These are phyloP conservation scores for Polyporus tsugae DNA, from an alignment of 1,284 basidiomycete genomes.

Conservation along the genomic window DNA sequence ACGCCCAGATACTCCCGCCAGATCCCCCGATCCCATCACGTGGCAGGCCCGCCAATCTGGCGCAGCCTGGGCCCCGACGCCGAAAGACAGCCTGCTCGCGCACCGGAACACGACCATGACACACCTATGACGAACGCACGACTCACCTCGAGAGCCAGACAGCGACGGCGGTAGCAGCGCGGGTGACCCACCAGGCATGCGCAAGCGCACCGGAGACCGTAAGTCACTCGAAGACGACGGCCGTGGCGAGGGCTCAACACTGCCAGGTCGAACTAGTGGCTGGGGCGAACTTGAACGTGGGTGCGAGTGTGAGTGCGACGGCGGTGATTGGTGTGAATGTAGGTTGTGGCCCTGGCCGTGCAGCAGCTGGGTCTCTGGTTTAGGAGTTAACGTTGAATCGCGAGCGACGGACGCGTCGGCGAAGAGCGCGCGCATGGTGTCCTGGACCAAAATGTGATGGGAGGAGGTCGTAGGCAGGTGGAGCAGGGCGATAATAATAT, in stretches of 20 bases:
- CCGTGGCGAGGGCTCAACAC: constrained; percentile 6
- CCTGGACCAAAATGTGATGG: constrained; percentile 16
- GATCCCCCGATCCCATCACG: constrained; percentile 26
- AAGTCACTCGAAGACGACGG: constrained; percentile 3
- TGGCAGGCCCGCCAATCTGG: constrained; percentile 8
- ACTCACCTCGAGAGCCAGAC: neutral
- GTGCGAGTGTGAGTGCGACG: neutral
- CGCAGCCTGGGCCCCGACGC: constrained; percentile 10
- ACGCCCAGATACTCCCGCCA: constrained; percentile 15
- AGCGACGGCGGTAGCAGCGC: neutral
- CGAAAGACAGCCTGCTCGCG: constrained; percentile 23
- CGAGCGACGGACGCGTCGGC: constrained; percentile 19
- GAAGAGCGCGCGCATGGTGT: constrained; percentile 30
- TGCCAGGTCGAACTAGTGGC: neutral
- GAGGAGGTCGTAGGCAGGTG: constrained; percentile 18
- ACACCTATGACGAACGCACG: neutral
- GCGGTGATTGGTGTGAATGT: constrained; percentile 9
- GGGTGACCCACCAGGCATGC: neutral
- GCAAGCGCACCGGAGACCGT: neutral
- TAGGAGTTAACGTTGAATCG: constrained; percentile 33
- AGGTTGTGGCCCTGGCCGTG: constrained; percentile 5
- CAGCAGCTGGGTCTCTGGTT: constrained; percentile 25
- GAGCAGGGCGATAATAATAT: constrained; percentile 8
- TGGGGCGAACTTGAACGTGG: constrained; percentile 5
- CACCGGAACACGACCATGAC: constrained; percentile 11